Evolutionary conservation across 805 yeast species (phyloP).

Genomic region (Nakazawaea wyomingensis): DNA sequence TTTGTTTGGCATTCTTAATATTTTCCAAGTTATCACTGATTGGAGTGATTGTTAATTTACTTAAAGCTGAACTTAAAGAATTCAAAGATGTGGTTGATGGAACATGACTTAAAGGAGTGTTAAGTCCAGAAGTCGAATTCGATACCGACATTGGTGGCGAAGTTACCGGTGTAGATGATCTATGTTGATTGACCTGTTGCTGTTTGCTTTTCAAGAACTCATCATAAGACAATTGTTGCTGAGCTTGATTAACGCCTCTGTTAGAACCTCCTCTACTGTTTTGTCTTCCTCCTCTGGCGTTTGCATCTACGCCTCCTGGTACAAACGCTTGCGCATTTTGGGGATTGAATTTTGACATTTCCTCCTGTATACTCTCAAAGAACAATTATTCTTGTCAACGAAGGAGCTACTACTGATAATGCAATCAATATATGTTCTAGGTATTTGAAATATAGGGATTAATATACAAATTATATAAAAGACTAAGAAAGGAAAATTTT

Average conservation of each 20-base stretch:
- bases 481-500: slow-evolving; percentile 21
- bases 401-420: no score
- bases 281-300: slow-evolving; percentile 12
- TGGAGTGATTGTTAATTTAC: slow-evolving; percentile 61
- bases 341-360: slow-evolving; percentile 18
- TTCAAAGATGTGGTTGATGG: slow-evolving; percentile 72
- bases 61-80: slow-evolving; percentile 59
- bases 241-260: slow-evolving; percentile 11
- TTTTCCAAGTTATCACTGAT: slow-evolving; percentile 51
- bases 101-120: slow-evolving; percentile 22
- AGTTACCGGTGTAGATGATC: slow-evolving; percentile 12
- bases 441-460: no score
- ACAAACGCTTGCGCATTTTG: slow-evolving; percentile 24
- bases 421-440: no score
- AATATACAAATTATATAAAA: no score
- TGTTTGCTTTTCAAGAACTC: slow-evolving; percentile 44
- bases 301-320: slow-evolving; percentile 26
- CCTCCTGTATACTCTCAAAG: slow-evolving; percentile 21
- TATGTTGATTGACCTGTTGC: slow-evolving; percentile 14
- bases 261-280: slow-evolving; percentile 16
- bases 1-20: slow-evolving; percentile 45
- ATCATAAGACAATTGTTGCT: slow-evolving; percentile 37
- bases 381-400: neutral
- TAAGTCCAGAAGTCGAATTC: slow-evolving; percentile 25
- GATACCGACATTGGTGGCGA: slow-evolving; percentile 21